These are phyloP conservation scores for Ceratobasidium sp. DNA, from an alignment of 1,284 basidiomycete genomes.

Conservation along the genomic window DNA sequence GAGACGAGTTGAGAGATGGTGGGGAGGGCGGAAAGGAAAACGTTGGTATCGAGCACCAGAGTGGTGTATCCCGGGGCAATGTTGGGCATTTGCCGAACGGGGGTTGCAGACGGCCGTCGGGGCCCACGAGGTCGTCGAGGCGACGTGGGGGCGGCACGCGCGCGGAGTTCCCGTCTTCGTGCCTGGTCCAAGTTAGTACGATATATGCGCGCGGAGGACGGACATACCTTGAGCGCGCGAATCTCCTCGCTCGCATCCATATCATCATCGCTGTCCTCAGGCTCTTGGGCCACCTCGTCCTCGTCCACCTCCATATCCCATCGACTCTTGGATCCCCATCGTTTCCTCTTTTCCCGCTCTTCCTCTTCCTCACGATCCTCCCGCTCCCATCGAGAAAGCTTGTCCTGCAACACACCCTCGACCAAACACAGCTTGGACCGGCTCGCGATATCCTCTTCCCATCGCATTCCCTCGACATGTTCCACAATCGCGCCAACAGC, in stretches of 20 bases:
- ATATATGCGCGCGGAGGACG: constrained; percentile 13
- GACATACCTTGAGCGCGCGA: constrained; percentile 72
- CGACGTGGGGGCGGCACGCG: constrained; percentile 36
- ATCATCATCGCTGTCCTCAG: constrained; percentile 56
- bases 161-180: constrained; percentile 68
- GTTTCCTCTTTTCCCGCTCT: constrained; percentile 65
- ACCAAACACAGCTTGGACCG: constrained; percentile 74
- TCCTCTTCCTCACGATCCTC: constrained; percentile 68
- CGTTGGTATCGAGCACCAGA: constrained; percentile 94
- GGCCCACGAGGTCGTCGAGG: constrained; percentile 52
- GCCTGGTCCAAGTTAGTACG: constrained; percentile 54
- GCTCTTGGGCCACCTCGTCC: constrained; percentile 48
- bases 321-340: constrained; percentile 53
- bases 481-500: constrained; percentile 72
- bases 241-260: constrained; percentile 75
- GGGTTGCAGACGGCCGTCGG: constrained; percentile 46
- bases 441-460: constrained; percentile 59
- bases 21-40: constrained; percentile 80
- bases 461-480: constrained; percentile 77
- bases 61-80: constrained; percentile 87
- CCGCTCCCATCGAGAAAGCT: constrained; percentile 72
- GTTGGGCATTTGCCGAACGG: constrained; percentile 52
- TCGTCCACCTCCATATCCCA: constrained; percentile 58
- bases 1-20: constrained; percentile 80
- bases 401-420: constrained; percentile 69